Evolutionary conservation across 1,284 basidiomycete species (phyloP).

Genomic region (Rhizopogon hawkerae): DNA sequence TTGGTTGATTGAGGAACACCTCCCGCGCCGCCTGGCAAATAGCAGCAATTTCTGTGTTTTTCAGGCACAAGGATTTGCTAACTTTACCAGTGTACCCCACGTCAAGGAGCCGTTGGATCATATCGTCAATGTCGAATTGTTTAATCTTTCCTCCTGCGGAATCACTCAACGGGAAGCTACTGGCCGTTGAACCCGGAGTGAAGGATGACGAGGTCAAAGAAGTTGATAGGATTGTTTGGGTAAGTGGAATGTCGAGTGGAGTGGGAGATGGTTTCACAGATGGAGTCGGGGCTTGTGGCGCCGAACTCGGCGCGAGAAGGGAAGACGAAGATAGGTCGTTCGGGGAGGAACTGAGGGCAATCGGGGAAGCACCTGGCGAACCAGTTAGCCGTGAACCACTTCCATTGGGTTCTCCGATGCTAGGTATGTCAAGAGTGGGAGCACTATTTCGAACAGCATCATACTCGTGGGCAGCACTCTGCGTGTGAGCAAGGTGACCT

Average conservation of each 20-base stretch:
- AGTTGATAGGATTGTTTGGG: conserved; percentile 68
- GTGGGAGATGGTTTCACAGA: conserved; percentile 31
- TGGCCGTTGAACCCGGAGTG: conserved; percentile 38
- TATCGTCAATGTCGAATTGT: conserved; percentile 93
- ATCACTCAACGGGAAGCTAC: conserved; percentile 33
- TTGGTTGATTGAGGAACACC: conserved; percentile 94
- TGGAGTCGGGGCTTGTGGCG: conserved; percentile 29
- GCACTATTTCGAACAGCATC: conserved; percentile 34
- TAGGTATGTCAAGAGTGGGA: conserved; percentile 45
- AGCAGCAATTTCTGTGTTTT: conserved; percentile 93
- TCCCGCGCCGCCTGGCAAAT: conserved; percentile 97
- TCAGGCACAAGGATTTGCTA: conserved; percentile 92
- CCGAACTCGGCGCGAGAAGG: conserved; percentile 20
- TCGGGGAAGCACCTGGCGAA: conserved; percentile 16
- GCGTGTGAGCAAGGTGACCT: conserved; percentile 26
- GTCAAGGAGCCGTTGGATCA: conserved; percentile 94
- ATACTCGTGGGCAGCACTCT: conserved; percentile 29
- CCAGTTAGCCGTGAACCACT: conserved; percentile 22
- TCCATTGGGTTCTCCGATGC: conserved; percentile 24
- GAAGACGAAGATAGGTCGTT: conserved; percentile 24
- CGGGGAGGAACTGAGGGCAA: conserved; percentile 26
- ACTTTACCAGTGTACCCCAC: conserved; percentile 98
- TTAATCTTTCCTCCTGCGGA: conserved; percentile 46
- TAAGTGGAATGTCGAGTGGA: conserved; percentile 68
- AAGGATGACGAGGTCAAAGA: conserved; percentile 33